Evolutionary conservation across 2,329 filamentous ascomycete species (phyloP).

Genomic region (Diplodia seriata): DNA sequence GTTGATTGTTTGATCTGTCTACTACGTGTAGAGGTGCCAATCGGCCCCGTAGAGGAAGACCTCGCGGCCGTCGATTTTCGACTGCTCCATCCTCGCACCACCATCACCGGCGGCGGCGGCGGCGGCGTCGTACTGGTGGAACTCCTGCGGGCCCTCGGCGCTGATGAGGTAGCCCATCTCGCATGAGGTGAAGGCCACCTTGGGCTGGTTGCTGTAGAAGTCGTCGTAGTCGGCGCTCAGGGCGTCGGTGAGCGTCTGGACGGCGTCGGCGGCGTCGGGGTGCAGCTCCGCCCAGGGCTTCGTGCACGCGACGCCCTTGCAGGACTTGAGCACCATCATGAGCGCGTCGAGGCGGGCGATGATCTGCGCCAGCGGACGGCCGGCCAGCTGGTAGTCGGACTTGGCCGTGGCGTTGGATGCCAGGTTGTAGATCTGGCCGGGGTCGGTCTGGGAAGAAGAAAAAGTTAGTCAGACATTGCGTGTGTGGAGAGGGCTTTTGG

Average conservation of each 20-base stretch:
- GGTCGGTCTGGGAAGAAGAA: conserved; percentile 15
- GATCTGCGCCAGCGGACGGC: conserved; percentile 36
- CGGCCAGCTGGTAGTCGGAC: conserved; percentile 28
- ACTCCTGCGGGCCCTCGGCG: conserved; percentile 56
- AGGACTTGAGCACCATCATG: conserved; percentile 67
- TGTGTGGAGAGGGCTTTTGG: no score
- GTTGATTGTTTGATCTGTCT: background rate
- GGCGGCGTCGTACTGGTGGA: background rate
- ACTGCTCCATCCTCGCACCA: conserved; percentile 3
- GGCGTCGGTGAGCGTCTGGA: conserved; percentile 60
- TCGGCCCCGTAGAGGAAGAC: conserved; percentile 25
- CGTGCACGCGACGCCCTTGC: conserved; percentile 61
- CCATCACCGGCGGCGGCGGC: no score
- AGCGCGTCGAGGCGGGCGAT: conserved; percentile 59
- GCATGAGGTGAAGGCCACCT: conserved; percentile 62
- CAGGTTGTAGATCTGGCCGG: conserved; percentile 40
- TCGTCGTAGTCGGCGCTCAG: conserved; percentile 56
- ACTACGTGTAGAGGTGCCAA: conserved; percentile 30
- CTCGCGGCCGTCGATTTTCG: conserved; percentile 12
- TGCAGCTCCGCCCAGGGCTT: conserved; percentile 66
- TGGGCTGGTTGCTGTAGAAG: conserved; percentile 61
- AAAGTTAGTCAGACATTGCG: background rate
- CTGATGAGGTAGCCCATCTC: conserved; percentile 63
- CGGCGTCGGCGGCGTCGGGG: conserved; percentile 59
- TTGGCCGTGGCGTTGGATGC: conserved; percentile 44